Evolutionary conservation across 108 stramenopile species (phyloP), one percentile per base, ranked within the genome.

Genomic region (Cyclotella choctawhatcheeana): DNA sequence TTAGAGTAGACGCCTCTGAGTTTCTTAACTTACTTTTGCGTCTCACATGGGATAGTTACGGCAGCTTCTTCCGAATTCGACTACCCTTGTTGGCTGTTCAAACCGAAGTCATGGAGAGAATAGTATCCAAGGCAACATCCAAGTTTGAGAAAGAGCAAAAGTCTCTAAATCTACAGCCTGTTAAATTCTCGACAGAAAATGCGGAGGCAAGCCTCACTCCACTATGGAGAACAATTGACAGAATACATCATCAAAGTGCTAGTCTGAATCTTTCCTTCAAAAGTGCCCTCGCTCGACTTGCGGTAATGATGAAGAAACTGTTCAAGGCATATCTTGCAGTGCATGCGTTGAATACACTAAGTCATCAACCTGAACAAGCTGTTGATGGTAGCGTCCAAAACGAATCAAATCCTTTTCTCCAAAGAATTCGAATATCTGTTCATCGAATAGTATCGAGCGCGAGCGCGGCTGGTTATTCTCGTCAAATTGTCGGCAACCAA

Each of bases 31-130:
- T 93, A 8, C 82, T 96, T 34, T 82, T 96, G 32, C 79, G 92
- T n/a, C 79, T 87, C n/a, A 88, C 89, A 30, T 96, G 92, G 91
- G 88, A 93, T 69, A 73, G 72, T 20, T 93, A 84, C 60, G 95
- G 95, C 2, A 92, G 88, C 58, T 93, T 96, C 71, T 88, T 85
- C 24, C 75, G 92, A 27, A 84, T 96, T 44, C 65, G 92, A 30
- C 50, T 93, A 4, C 95, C 92, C 2, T 60, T 92, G 2, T 86
- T 96, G 29, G 90, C 92, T 35, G 89, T 93, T 24, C 89, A 89
- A 76, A 89, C 86, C 1, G 94, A 95, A 62, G 94, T 95, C 0
- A 95, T 95, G 87, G 89, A 92, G 51, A 70, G 94, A 43, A 91
- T 95, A 66, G 89, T 95, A 47, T 90, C 91, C 25, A 92, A 84